Evolutionary conservation across 805 yeast genomes (phyloP).

Genomic region (Millerago galiae): DNA sequence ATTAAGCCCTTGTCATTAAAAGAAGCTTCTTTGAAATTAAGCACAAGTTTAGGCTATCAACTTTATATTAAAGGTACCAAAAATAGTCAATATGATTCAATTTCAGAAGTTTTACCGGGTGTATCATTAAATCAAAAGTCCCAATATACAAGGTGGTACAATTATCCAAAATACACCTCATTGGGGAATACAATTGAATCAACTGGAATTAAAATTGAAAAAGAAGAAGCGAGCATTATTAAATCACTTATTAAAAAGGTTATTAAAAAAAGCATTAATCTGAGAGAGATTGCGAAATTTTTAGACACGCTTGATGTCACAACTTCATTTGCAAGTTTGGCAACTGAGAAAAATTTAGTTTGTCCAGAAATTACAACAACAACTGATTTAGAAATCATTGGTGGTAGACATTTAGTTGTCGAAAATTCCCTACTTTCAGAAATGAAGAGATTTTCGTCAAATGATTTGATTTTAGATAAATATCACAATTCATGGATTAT

Average conservation of each 20-base stretch:
- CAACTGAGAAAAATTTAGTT: slow-evolving; percentile 59
- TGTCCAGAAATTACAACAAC: slow-evolving; percentile 57
- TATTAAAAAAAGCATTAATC: slow-evolving; percentile 34
- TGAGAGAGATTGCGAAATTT: slow-evolving; percentile 44
- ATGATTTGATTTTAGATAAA: slow-evolving; percentile 62
- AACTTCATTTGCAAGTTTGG: slow-evolving; percentile 63
- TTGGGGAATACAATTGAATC: slow-evolving; percentile 45
- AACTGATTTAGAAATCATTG: slow-evolving; percentile 40
- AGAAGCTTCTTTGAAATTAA: slow-evolving; percentile 31
- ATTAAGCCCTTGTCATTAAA: slow-evolving; percentile 21
- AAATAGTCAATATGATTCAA: slow-evolving; percentile 12
- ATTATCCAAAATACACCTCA: slow-evolving; percentile 42
- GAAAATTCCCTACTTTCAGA: slow-evolving; percentile 52
- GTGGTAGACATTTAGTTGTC: slow-evolving; percentile 83
- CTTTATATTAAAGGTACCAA: slow-evolving; percentile 34
- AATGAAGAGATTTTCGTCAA: slow-evolving; percentile 59
- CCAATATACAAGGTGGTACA: slow-evolving; percentile 39
- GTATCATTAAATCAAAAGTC: slow-evolving; percentile 24
- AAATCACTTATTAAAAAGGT: slow-evolving; percentile 41
- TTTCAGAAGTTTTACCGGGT: slow-evolving; percentile 19
- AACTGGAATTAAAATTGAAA: slow-evolving; percentile 39
- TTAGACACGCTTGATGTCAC: slow-evolving; percentile 69
- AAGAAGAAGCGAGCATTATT: slow-evolving; percentile 51
- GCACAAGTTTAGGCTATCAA: slow-evolving; percentile 40
- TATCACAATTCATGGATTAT: slow-evolving; percentile 61